Percentiles rank a stretch among this genome's conserved stretches.
Conservation (phyloP, 202 grass and related monocot species). For the Zoysia matrella region DNA sequence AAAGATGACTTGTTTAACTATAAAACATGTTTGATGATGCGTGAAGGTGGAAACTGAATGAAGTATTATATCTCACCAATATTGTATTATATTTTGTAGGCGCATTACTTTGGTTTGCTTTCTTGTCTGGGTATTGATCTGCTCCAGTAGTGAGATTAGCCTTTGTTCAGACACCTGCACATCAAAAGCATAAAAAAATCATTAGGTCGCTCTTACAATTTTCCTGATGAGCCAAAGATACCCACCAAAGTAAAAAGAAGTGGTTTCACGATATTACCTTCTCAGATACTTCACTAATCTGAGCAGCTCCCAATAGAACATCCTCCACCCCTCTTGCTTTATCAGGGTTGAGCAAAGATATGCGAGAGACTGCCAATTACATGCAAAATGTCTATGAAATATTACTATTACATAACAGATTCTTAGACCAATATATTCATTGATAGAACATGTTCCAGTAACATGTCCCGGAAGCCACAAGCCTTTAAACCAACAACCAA, state of each 20-base stretch:
- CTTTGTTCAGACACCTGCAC: constrained; percentile 94
- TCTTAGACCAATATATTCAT: not conserved
- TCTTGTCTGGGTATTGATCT: constrained; percentile 79
- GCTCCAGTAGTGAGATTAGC: constrained; percentile 86
- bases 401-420: not conserved
- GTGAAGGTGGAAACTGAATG: too few relatives aligned
- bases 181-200: not conserved
- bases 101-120: constrained; percentile 81
- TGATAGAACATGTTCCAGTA: too few relatives aligned
- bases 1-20: too few relatives aligned
- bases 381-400: not conserved
- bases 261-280: constrained; percentile 57
- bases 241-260: not conserved
- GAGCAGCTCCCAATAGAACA: constrained; percentile 83
- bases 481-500: too few relatives aligned
- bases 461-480: too few relatives aligned
- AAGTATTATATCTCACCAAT: too few relatives aligned
- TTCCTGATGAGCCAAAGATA: not conserved
- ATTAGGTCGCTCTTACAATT: not conserved
- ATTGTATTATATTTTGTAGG: too few relatives aligned
- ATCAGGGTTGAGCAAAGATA: constrained; percentile 98
- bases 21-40: too few relatives aligned
- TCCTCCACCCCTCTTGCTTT: constrained; percentile 98
- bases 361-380: constrained; percentile 75
- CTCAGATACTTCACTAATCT: constrained; percentile 88